Base-by-base conservation (phyloP, 371 early-diverging fungal species). In the Mortierella sp. region DNA sequence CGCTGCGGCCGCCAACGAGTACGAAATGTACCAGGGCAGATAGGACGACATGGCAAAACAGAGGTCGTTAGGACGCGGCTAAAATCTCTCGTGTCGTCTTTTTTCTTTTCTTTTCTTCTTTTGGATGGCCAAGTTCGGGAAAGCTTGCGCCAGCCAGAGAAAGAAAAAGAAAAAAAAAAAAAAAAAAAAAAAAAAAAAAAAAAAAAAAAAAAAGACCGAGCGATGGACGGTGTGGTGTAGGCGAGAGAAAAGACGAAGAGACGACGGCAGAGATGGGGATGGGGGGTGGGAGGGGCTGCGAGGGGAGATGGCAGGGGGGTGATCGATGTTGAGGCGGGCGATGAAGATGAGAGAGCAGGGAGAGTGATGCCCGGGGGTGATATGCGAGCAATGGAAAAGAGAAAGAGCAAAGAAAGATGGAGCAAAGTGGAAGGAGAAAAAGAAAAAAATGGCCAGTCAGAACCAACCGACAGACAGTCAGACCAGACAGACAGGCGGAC, bases 11-110 rank as follows among this genome's bases (percentile, higher is more conserved):
- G 85, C 83, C 43, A 85, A 55, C 16, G 79, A 74, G 61, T 86
- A 86, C 12, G 72, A 77, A 3, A 86, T 66, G 70, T 85, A 86
- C 56, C 60, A 66, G 15, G 85, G 85, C 7, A 84, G 65, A 55
- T 69, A 72, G 25, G 72, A 60, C 23, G 26, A 65, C 75, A 75
- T 57, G 37, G 37, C 5, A 37, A 3, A 37, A 37, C 37, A 37
- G 37, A 37, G 9, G 37, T 37, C 37, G 5, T 3, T 37, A 5
- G 37, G 37, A 37, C 37, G 37, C 37, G 37, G 37, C 37, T 37
- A 37, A 9, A 5, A 37, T 37, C 37, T 37, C 37, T 37, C 37
- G 37, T 37, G 37, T 37, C 37, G 37, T 9, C 37, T 37, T n/a
- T n/a, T n/a, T n/a, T n/a, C n/a, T n/a, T n/a, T n/a, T n/a, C n/a